phyloP scores from a whole-genome alignment of 1,139 yeast genomes.

The Taphrina communis region DNA sequence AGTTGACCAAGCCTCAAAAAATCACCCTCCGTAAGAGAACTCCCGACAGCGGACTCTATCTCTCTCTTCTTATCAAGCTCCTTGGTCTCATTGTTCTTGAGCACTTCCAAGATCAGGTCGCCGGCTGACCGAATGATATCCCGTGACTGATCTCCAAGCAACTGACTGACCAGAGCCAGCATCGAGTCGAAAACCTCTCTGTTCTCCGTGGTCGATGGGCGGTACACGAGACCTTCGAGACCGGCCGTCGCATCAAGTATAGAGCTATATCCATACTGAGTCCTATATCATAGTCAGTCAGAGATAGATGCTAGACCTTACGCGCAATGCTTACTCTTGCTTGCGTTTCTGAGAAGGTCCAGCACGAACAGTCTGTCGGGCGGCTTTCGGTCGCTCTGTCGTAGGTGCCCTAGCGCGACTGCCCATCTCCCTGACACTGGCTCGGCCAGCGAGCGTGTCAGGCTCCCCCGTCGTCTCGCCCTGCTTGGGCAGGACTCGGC shows the following conservation, averaged over 20 bases:
- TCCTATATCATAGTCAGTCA: not conserved
- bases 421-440: conserved; percentile 75
- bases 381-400: conserved; percentile 34
- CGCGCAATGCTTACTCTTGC: conserved; percentile 39
- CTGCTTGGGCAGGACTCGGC: conserved; percentile 56
- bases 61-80: conserved; percentile 55
- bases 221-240: conserved; percentile 57
- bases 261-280: conserved; percentile 39
- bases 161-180: conserved; percentile 58
- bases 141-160: conserved; percentile 65
- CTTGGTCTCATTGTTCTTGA: conserved; percentile 60
- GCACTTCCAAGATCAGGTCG: conserved; percentile 66
- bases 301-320: not conserved
- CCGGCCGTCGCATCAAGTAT: conserved; percentile 52
- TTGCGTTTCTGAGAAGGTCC: conserved; percentile 40
- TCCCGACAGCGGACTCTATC: conserved; percentile 60
- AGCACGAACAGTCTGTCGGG: conserved; percentile 40
- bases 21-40: conserved; percentile 56
- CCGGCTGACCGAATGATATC: conserved; percentile 63
- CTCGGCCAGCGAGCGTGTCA: conserved; percentile 69
- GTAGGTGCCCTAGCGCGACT: conserved; percentile 53
- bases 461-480: conserved; percentile 67
- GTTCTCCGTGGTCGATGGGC: conserved; percentile 61
- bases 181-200: conserved; percentile 57
- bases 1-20: conserved; percentile 63